Evolutionary conservation across 805 yeast species (phyloP), one percentile per base, ranked within the genome.

Genomic region (Kazachstania taianensis): DNA sequence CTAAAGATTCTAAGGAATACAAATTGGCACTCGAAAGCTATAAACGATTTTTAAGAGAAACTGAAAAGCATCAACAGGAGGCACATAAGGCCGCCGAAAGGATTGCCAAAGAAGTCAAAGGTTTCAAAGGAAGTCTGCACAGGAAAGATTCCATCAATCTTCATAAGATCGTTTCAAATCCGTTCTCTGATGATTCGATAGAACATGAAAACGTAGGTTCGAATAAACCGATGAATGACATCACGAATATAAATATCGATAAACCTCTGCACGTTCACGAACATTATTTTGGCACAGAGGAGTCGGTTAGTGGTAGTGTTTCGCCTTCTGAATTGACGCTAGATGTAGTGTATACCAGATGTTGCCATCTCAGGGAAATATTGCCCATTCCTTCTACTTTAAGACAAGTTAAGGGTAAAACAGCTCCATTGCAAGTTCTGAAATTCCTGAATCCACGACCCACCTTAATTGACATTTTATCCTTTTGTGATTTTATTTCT

Each of bases 341-440:
- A 36, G 95, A 84, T 48, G 70, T 75, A 31, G 67, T 89, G 50
- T 87, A 87, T 59, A 84, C 96, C 1, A 66, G 96, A 44, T 89
- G 96, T 57, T 87, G 96, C 55, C 96, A 87, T 57, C 63, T 87
- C 40, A 67, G 96, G 37, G 96, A 87, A 50, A 87, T 87, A 39
- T 57, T 87, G 41, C 96, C 97, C 2, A 87, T 87, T 33, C 89
- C 94, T 3, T 89, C 94, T 2, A 85, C 89, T 5, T 52, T 83
- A 46, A 80, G 81, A 50, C 94, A 84, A 53, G 82, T 83, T 1
- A 77, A 76, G 50, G 84, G 81, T 16, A 76, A 85, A 20, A 70
- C 78, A 31, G 77, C 82, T 1, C 94, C 95, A 4, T 57, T 87
- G 17, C 76, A 83, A 5, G 53, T 73, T 3, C 55, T 87, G 39